Evolutionary conservation across 257 asterid species (phyloP).

Genomic region (Verbena officinalis): DNA sequence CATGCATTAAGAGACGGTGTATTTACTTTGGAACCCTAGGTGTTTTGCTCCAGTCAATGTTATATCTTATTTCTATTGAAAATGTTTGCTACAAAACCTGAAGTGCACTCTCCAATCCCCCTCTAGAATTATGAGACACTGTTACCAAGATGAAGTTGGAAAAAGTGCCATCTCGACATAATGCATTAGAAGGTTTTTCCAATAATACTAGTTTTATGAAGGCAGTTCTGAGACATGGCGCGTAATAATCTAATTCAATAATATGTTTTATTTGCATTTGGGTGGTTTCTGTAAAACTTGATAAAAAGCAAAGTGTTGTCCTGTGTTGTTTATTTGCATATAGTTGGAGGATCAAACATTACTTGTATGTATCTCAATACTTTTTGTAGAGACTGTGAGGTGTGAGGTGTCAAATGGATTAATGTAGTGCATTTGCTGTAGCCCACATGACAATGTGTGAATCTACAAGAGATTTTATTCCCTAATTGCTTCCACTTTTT

Average conservation of each 20-base stretch:
- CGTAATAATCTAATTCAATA: conserved; percentile 2
- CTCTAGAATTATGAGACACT: conserved; percentile 1
- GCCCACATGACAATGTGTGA: conserved; percentile 2
- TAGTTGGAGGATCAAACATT: neutral
- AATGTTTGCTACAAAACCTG: neutral
- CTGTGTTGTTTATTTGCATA: conserved; percentile 7
- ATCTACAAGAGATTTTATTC: conserved; percentile 10
- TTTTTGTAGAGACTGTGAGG: conserved; percentile 4
- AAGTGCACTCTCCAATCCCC: neutral
- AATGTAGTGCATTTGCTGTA: conserved; percentile 10
- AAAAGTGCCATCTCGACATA: neutral
- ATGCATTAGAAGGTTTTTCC: neutral
- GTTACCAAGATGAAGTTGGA: neutral
- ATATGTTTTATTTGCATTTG: neutral
- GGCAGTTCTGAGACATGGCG: neutral
- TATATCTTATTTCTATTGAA: conserved; percentile 3
- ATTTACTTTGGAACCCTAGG: neutral
- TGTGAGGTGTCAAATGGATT: conserved; percentile 8
- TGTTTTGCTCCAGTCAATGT: neutral
- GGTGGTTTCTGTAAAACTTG: conserved; percentile 1
- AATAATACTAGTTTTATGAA: neutral
- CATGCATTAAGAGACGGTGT: neutral
- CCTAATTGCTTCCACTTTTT: conserved; percentile 10
- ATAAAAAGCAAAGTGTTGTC: neutral
- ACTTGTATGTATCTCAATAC: conserved; percentile 17